Base-by-base conservation (phyloP, 345 rosid genomes). In the Orychophragmus violaceus region DNA sequence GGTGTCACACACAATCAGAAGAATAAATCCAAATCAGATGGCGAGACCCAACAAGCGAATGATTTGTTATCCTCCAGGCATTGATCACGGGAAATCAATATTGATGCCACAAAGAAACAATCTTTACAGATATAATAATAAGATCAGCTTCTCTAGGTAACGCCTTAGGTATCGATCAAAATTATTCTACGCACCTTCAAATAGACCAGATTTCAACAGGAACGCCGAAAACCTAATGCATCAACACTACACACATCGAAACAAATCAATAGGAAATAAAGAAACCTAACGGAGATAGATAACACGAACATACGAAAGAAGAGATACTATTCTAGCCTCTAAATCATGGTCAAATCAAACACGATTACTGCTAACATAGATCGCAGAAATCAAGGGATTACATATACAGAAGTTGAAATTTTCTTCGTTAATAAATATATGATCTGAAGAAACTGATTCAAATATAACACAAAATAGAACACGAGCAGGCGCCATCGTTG, bases 391-490 rank as follows among this genome's bases (percentile, higher is more conserved):
- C 9, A 22, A 61, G 16, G 13, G 25, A 30, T 14, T 5, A 50
- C 18, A 18, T 4, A 58, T 36, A 14, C 46, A 22, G 17, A 28
- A 27, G 14, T 1, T 7, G 12, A 51, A 24, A n/a, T 3, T 7
- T 27, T 52, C 21, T 52, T 14, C 7, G 0, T 17, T 12, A 5
- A 12, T 5, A 6, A 6, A 42, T 7, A 24, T 28, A 54, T 17
- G 55, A 70, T 42, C 68, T 5, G 22, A 8, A 10, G 5, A 32
- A 55, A 44, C 62, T 52, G 74, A 61, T 41, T 59, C 66, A 1
- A 14, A 25, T 6, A 13, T n/a, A n/a, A 16, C 7, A 1, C 8
- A 13, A 22, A 27, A n/a, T 1, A 3, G 19, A 33, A 32, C 11
- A 39, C 8, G 42, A 29, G 6, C 17, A 60, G 21, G 18, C 25